A percentile compares a stretch with the other conserved stretches of the same genome.
Evolutionary conservation across 2,329 filamentous ascomycete genomes (phyloP).

Genomic region (Eutypella sp.): DNA sequence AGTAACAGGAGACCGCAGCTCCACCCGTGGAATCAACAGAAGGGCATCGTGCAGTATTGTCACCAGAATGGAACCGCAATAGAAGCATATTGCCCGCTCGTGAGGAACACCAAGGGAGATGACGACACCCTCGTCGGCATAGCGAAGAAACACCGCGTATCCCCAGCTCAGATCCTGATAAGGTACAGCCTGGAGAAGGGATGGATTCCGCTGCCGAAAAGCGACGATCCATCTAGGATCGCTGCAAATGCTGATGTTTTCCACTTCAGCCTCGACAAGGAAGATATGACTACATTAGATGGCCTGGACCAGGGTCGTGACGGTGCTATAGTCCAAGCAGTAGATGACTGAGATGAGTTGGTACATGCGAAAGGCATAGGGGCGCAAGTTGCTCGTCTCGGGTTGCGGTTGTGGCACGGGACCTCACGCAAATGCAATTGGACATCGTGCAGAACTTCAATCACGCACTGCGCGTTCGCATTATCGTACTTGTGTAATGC

Average conservation of each 20-base stretch:
- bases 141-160: constrained; percentile 67
- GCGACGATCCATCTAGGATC: constrained; percentile 62
- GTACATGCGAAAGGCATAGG: neutral
- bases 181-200: constrained; percentile 80
- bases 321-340: constrained; percentile 30
- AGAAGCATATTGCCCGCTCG: constrained; percentile 59
- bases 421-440: too few species aligned
- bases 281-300: constrained; percentile 54
- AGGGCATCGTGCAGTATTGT: constrained; percentile 77
- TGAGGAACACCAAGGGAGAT: constrained; percentile 64
- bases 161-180: constrained; percentile 71
- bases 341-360: constrained; percentile 11
- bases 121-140: constrained; percentile 61
- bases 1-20: constrained; percentile 64
- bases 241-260: constrained; percentile 55
- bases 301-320: constrained; percentile 42
- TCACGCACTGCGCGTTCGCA: too few species aligned
- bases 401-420: too few species aligned
- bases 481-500: too few species aligned
- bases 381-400: too few species aligned
- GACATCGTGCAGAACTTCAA: too few species aligned
- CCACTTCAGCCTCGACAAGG: constrained; percentile 48
- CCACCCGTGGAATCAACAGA: constrained; percentile 80
- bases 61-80: constrained; percentile 55
- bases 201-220: constrained; percentile 69